A percentile compares a stretch with the other conserved stretches of the same genome.
Conservation (phyloP, 306 rosid species). For the Canavalia gladiata region DNA sequence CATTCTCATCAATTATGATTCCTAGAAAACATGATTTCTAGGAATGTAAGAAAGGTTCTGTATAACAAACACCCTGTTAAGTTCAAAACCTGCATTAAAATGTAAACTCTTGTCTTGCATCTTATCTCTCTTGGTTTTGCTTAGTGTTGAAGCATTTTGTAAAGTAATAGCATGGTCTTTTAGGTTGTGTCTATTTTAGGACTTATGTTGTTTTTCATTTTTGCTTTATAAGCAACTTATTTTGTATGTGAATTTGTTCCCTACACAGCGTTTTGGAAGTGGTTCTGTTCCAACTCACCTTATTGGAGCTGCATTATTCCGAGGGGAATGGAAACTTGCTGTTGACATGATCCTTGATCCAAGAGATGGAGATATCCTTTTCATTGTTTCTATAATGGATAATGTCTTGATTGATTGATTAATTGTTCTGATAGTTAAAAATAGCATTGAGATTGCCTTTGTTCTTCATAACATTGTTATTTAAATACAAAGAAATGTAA, state of each 20-base stretch:
- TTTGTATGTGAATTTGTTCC: constrained; percentile 50
- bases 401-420: constrained; percentile 39
- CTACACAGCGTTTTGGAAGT: constrained; percentile 89
- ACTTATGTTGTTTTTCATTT: constrained; percentile 3
- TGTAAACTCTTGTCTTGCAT: constrained; percentile 18
- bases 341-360: constrained; percentile 94
- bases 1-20: too few species aligned
- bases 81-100: constrained; percentile 20
- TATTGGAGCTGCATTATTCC: constrained; percentile 81
- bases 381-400: constrained; percentile 39
- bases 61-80: background rate
- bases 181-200: constrained; percentile 26
- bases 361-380: constrained; percentile 99
- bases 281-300: constrained; percentile 93
- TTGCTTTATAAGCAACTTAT: constrained; percentile 41
- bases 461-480: constrained; percentile 60
- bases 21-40: too few species aligned
- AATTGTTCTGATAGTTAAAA: constrained; percentile 40
- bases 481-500: constrained; percentile 69
- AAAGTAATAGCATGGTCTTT: constrained; percentile 2
- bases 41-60: too few species aligned
- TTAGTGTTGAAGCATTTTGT: background rate
- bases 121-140: constrained; percentile 13
- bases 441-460: constrained; percentile 35
- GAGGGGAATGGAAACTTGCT: constrained; percentile 89